Conservation (phyloP, 352 stramenopile species). For the Pythium plurisporium region DNA sequence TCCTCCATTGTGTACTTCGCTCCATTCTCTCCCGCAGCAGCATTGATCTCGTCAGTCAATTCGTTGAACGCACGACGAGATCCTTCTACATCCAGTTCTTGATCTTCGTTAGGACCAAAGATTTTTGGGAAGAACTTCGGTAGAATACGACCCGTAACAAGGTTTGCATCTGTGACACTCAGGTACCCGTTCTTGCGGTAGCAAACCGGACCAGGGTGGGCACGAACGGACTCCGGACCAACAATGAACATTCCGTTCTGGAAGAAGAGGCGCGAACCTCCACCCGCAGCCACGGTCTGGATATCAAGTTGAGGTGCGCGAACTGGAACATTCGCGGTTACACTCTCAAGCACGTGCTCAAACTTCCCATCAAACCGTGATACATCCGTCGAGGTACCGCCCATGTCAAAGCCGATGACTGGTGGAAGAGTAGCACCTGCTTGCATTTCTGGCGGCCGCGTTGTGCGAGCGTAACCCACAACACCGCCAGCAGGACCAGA, state of each 20-base stretch:
- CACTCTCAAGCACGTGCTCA: slow-evolving; percentile 98
- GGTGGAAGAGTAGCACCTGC: slow-evolving; percentile 28
- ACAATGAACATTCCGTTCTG: slow-evolving; percentile 97
- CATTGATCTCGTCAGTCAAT: slow-evolving; percentile 88
- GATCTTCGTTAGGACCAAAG: slow-evolving; percentile 97
- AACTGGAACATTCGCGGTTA: slow-evolving; percentile 97
- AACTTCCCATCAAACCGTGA: slow-evolving; percentile 95
- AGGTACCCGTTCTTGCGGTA: slow-evolving; percentile 97
- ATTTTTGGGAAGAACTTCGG: slow-evolving; percentile 98
- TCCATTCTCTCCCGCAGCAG: slow-evolving; percentile 42
- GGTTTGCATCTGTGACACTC: slow-evolving; percentile 98
- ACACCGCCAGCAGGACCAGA: slow-evolving; percentile 93
- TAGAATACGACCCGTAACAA: slow-evolving; percentile 96
- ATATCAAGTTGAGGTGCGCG: slow-evolving; percentile 98
- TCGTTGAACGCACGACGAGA: slow-evolving; percentile 89
- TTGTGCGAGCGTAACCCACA: slow-evolving; percentile 97
- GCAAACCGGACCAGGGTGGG: slow-evolving; percentile 95
- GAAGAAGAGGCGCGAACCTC: slow-evolving; percentile 96
- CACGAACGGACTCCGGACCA: slow-evolving; percentile 95
- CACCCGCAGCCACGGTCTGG: slow-evolving; percentile 97
- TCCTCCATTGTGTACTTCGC: slow-evolving; percentile 88
- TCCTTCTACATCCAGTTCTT: slow-evolving; percentile 95
- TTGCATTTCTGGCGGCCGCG: slow-evolving; percentile 39
- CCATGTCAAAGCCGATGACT: slow-evolving; percentile 99
- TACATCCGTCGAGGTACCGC: slow-evolving; percentile 97